These are phyloP conservation scores for Fusarium nanum DNA, from an alignment of 2,329 filamentous ascomycete species.

Conservation along the genomic window DNA sequence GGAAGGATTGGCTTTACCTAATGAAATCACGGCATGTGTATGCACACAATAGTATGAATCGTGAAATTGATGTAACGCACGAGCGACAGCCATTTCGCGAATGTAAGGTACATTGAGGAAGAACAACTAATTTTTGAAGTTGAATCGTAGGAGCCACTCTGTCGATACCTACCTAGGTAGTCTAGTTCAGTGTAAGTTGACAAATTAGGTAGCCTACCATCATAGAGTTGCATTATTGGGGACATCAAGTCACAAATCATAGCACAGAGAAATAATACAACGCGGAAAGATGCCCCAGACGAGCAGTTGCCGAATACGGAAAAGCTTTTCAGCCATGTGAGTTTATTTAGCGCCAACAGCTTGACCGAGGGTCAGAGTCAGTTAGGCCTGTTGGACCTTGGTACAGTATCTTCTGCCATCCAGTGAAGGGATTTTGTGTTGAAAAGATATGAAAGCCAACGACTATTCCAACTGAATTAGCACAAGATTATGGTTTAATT, in stretches of 20 bases:
- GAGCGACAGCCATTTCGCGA: not conserved
- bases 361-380: conserved; percentile 11
- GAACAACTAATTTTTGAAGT: not conserved
- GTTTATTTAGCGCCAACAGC: conserved; percentile 23
- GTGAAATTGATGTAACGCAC: not conserved
- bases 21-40: not conserved
- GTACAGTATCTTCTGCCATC: conserved; percentile 14
- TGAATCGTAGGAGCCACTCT: not conserved
- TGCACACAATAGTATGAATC: not conserved
- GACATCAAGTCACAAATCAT: not conserved
- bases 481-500: not conserved
- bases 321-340: conserved; percentile 22
- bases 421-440: conserved; percentile 2
- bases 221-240: not conserved
- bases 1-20: not conserved
- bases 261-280: conserved; percentile 11
- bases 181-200: not conserved
- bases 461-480: not conserved
- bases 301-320: conserved; percentile 40
- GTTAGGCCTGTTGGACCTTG: not conserved
- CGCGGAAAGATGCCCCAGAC: conserved; percentile 21
- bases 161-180: not conserved
- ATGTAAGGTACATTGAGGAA: not conserved
- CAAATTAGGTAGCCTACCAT: not conserved
- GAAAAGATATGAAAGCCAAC: not conserved